phyloP scores from a whole-genome alignment of 1,284 basidiomycete species.

The Tilletia horrida region DNA sequence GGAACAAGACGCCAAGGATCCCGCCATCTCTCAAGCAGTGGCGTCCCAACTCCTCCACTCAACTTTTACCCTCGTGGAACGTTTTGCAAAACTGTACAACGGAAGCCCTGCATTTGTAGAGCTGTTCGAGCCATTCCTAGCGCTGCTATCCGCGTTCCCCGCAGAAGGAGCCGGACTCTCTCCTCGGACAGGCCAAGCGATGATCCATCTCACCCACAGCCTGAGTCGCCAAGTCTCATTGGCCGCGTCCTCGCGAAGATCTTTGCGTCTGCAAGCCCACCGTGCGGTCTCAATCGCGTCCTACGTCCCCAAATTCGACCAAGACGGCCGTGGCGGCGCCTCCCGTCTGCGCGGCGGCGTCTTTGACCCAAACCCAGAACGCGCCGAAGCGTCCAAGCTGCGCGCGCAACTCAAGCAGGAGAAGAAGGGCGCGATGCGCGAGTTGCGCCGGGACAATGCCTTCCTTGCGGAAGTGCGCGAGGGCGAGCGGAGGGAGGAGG shows the following conservation, averaged over 20 bases:
- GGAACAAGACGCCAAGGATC: conserved; percentile 14
- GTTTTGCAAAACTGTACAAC: conserved; percentile 44
- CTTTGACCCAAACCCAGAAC: conserved; percentile 85
- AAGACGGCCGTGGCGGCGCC: conserved; percentile 55
- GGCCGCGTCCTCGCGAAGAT: conserved; percentile 68
- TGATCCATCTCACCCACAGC: background rate
- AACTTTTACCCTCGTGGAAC: conserved; percentile 29
- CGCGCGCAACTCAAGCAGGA: conserved; percentile 90
- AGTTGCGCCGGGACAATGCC: conserved; percentile 87
- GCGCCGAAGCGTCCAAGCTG: conserved; percentile 80
- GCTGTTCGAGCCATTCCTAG: conserved; percentile 41
- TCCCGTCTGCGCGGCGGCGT: conserved; percentile 13
- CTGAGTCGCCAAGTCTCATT: conserved; percentile 66
- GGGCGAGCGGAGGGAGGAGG: conserved; percentile 76
- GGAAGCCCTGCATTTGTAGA: conserved; percentile 46
- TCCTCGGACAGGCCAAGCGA: background rate
- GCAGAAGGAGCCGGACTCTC: background rate
- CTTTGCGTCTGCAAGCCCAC: conserved; percentile 84
- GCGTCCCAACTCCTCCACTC: conserved; percentile 29
- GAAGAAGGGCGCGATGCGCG: conserved; percentile 91
- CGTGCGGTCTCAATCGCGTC: conserved; percentile 93
- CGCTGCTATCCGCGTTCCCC: conserved; percentile 15
- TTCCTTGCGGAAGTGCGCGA: conserved; percentile 76
- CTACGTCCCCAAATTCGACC: conserved; percentile 90
- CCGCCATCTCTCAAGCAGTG: conserved; percentile 6